Evolutionary conservation across 768 basidiomycete species (phyloP).

Genomic region (Tricholoma saponaceum): DNA sequence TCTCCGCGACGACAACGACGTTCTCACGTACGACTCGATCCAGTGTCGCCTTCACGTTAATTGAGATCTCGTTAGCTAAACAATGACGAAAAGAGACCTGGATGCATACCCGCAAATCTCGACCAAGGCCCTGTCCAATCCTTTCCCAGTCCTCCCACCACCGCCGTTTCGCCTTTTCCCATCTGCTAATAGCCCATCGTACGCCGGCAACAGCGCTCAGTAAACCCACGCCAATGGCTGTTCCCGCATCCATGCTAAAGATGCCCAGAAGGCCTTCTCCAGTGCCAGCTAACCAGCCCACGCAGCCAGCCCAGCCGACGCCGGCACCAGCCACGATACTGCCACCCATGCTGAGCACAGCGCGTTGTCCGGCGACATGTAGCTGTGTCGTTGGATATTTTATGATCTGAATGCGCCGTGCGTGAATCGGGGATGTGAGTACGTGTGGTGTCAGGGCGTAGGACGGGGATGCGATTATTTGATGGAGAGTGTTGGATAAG

Average conservation of each 20-base stretch:
- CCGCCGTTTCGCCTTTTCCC: slow-evolving; percentile 61
- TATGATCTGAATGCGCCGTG: slow-evolving; percentile 51
- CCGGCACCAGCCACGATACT: slow-evolving; percentile 46
- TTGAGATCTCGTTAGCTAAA: slow-evolving; percentile 1
- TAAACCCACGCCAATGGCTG: slow-evolving; percentile 56
- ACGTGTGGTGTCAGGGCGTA: slow-evolving; percentile 40
- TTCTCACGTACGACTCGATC: slow-evolving; percentile 45
- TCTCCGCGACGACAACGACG: slow-evolving; percentile 47
- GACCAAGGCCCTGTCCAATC: slow-evolving; percentile 55
- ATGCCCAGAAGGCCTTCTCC: slow-evolving; percentile 34
- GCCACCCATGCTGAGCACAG: slow-evolving; percentile 45
- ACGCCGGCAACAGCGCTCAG: slow-evolving; percentile 46
- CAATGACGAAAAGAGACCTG: neutral
- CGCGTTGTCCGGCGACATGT: slow-evolving; percentile 61
- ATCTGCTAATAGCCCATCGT: slow-evolving; percentile 60
- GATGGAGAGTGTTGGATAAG: slow-evolving; percentile 54
- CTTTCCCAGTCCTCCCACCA: slow-evolving; percentile 71
- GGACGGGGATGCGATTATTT: slow-evolving; percentile 43
- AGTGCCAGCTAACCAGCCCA: slow-evolving; percentile 41
- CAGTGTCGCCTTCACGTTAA: slow-evolving; percentile 37
- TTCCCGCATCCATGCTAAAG: slow-evolving; percentile 47
- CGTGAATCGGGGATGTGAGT: slow-evolving; percentile 47
- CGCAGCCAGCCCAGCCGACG: slow-evolving; percentile 60
- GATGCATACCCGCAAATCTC: slow-evolving; percentile 56
- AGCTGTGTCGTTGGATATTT: slow-evolving; percentile 52